These are phyloP conservation scores for Paspalum vaginatum DNA, from an alignment of 176 grass and related monocot genomes.

Conservation along the genomic window DNA sequence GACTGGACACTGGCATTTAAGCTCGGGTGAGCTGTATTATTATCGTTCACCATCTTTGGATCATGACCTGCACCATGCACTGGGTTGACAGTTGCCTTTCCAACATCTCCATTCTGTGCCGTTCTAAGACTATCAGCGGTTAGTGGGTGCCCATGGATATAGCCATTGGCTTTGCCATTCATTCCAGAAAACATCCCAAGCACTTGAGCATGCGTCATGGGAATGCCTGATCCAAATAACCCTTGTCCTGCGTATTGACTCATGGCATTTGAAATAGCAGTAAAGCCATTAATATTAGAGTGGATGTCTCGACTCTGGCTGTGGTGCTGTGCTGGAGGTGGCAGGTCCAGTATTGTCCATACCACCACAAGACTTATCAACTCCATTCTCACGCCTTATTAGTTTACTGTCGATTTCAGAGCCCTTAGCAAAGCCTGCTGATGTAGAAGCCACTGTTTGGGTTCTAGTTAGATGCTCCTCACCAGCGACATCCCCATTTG, in stretches of 20 bases:
- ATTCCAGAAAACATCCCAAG: conserved; percentile 52
- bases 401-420: conserved; percentile 32
- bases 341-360: neutral
- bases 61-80: conserved; percentile 30
- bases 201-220: conserved; percentile 55
- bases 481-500: conserved; percentile 24
- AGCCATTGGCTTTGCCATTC: conserved; percentile 53
- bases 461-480: conserved; percentile 43
- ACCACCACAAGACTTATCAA: conserved; percentile 36
- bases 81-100: conserved; percentile 8
- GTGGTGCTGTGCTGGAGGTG: conserved; percentile 33
- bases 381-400: conserved; percentile 42
- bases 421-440: conserved; percentile 29
- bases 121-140: conserved; percentile 19
- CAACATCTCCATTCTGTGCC: conserved; percentile 41
- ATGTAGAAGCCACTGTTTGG: conserved; percentile 38
- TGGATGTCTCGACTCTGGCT: conserved; percentile 30
- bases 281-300: conserved; percentile 47
- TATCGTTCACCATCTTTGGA: conserved; percentile 16
- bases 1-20: conserved; percentile 43
- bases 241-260: conserved; percentile 39
- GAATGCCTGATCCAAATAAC: conserved; percentile 50
- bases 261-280: conserved; percentile 10
- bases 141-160: conserved; percentile 41
- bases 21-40: conserved; percentile 32